Conservation (phyloP, 73 alveolate genomes). For the Symbiodinium natans region DNA sequence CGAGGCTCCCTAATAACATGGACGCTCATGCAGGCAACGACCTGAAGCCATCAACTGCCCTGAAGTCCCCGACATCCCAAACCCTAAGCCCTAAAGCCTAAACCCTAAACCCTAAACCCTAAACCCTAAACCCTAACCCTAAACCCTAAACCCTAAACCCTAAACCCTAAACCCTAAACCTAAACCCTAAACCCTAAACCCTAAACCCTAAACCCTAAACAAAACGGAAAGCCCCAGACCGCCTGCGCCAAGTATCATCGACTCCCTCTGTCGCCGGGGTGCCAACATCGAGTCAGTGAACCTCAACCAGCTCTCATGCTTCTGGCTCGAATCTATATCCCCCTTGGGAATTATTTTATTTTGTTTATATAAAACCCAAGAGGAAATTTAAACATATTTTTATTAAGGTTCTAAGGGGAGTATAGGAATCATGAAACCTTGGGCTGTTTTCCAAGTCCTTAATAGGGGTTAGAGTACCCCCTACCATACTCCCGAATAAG, state of each 20-base stretch:
- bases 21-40: too few relatives aligned
- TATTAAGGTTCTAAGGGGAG: too few relatives aligned
- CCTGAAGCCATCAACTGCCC: too few relatives aligned
- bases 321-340: too few relatives aligned
- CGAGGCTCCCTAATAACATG: too few relatives aligned
- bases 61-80: background rate
- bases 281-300: background rate
- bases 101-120: background rate
- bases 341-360: too few relatives aligned
- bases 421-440: too few relatives aligned
- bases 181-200: background rate
- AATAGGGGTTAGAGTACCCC: too few relatives aligned
- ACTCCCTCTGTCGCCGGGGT: background rate
- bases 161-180: background rate
- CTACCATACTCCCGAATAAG: too few relatives aligned
- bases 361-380: too few relatives aligned
- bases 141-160: background rate
- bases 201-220: background rate
- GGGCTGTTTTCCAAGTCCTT: too few relatives aligned
- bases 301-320: background rate
- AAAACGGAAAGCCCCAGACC: background rate
- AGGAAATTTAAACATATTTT: too few relatives aligned
- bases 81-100: background rate
- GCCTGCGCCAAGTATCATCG: background rate
- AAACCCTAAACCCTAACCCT: background rate